Percentiles rank a stretch among this genome's conserved stretches.
These are phyloP conservation scores for Penicillium coprophilum DNA, from an alignment of 495 filamentous ascomycete genomes.

Conservation along the genomic window DNA sequence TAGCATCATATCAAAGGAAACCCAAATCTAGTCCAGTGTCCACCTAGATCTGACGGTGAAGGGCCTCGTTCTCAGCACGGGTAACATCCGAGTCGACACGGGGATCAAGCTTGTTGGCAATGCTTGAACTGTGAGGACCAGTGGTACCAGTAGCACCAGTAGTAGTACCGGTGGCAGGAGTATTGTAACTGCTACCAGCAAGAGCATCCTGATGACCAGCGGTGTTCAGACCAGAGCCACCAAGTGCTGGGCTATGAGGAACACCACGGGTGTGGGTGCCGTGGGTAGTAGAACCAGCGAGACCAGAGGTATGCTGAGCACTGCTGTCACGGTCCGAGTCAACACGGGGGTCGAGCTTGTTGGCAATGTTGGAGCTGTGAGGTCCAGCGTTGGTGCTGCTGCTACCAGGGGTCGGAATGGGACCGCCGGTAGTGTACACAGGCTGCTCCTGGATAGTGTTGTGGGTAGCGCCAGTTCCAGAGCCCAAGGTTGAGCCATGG, in stretches of 20 bases:
- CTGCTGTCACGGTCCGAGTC: conserved; percentile 11
- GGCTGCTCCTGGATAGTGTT: too few species aligned
- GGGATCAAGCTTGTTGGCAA: conserved; percentile 49
- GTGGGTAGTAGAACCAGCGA: not conserved
- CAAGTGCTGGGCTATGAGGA: not conserved
- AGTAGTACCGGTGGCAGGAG: not conserved
- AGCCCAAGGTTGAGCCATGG: not conserved
- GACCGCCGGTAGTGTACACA: not conserved
- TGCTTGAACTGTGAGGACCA: conserved; percentile 36
- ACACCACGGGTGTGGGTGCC: not conserved
- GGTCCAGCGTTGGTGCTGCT: conserved; percentile 4
- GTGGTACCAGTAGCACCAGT: not conserved
- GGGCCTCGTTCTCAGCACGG: not conserved
- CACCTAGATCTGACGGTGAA: conserved; percentile 4
- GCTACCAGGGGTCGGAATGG: not conserved
- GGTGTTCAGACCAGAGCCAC: not conserved
- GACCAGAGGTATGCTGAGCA: not conserved
- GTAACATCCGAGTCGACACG: conserved; percentile 35
- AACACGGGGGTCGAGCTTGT: conserved; percentile 8
- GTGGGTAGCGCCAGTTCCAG: not conserved
- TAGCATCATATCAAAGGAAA: conserved; percentile 8
- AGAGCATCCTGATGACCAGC: not conserved
- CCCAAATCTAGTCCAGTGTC: not conserved
- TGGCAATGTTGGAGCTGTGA: conserved; percentile 5
- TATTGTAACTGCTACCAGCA: conserved; percentile 7